phyloP scores from a whole-genome alignment of 176 grass and related monocot genomes.

The Musa troglodytarum region DNA sequence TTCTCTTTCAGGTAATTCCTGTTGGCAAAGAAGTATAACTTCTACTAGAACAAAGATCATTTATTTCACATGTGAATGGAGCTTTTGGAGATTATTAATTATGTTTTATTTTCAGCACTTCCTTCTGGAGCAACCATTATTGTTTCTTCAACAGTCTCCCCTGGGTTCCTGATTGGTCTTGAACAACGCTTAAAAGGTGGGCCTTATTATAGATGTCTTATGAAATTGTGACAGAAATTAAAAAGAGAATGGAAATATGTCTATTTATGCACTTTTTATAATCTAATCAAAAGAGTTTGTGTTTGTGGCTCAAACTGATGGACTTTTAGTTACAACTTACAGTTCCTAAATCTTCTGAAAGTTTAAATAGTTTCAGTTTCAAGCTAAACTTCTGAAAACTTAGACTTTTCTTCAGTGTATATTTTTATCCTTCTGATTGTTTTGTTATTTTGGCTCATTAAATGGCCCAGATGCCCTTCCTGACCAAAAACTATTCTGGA shows the following conservation, averaged over 20 bases:
- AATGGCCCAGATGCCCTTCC: too few relatives aligned
- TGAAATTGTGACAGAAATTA: neutral
- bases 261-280: too few relatives aligned
- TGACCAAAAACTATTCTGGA: too few relatives aligned
- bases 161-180: constrained; percentile 64
- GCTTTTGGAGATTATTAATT: constrained; percentile 14
- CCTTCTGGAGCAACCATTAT: constrained; percentile 65
- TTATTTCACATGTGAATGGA: neutral
- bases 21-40: neutral
- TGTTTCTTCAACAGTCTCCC: constrained; percentile 91
- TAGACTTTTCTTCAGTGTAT: too few relatives aligned
- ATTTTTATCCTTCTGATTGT: too few relatives aligned
- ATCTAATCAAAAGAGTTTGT: too few relatives aligned
- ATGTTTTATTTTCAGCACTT: constrained; percentile 37
- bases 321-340: neutral
- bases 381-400: too few relatives aligned
- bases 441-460: too few relatives aligned
- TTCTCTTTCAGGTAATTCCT: constrained; percentile 58
- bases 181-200: constrained; percentile 76
- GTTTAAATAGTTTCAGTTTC: too few relatives aligned
- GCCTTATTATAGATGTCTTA: constrained; percentile 3
- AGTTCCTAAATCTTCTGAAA: too few relatives aligned
- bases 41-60: neutral
- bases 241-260: neutral
- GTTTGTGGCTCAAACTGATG: neutral